These are phyloP conservation scores for Neonectria magnoliae DNA, from an alignment of 2,329 filamentous ascomycete species.

Conservation along the genomic window DNA sequence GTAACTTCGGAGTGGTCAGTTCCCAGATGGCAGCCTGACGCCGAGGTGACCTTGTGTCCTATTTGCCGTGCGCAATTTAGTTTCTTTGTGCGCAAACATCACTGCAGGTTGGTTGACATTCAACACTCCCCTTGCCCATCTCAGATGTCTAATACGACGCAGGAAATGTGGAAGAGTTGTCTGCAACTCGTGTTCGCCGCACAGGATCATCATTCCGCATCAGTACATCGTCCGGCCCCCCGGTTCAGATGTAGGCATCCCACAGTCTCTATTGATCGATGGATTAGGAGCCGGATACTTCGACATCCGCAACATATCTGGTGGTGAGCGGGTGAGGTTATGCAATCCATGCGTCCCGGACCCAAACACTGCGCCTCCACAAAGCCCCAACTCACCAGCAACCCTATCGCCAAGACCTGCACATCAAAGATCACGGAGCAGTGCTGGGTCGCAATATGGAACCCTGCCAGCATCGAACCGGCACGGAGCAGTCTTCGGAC, in stretches of 20 bases:
- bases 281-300: conserved; percentile 52
- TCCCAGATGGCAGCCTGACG: conserved; percentile 89
- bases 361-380: conserved; percentile 67
- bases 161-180: conserved; percentile 95
- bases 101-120: conserved; percentile 74
- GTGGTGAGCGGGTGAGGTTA: conserved; percentile 67
- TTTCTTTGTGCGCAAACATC: conserved; percentile 89
- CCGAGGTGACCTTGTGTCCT: conserved; percentile 82
- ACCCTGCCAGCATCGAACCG: conserved; percentile 43
- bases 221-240: conserved; percentile 91
- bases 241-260: conserved; percentile 52
- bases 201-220: conserved; percentile 92
- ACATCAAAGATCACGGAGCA: conserved; percentile 60
- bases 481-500: conserved; percentile 51
- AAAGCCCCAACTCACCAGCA: conserved; percentile 50
- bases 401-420: conserved; percentile 48
- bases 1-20: conserved; percentile 61
- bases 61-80: conserved; percentile 85
- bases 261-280: conserved; percentile 50
- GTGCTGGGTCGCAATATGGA: conserved; percentile 47
- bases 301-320: conserved; percentile 58
- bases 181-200: conserved; percentile 88
- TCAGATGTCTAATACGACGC: background rate
- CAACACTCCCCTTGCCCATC: background rate
- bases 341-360: conserved; percentile 72